Base-by-base conservation (phyloP, 2,329 filamentous ascomycete genomes). In the Magnaporthales sp. region DNA sequence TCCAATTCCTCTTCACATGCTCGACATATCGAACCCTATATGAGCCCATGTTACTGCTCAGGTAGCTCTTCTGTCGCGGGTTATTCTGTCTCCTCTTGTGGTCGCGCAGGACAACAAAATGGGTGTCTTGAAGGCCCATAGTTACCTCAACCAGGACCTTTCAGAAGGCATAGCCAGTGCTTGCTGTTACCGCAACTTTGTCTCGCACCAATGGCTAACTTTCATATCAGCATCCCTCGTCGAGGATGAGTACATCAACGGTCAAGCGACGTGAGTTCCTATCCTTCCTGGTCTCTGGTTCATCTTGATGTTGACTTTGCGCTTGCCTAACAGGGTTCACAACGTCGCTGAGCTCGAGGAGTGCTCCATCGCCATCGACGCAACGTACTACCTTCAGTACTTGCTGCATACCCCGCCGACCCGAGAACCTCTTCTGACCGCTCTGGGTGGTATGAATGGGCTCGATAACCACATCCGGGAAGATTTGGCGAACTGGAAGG, bases 341-440 rank as follows among this genome's bases (percentile, higher is more conserved):
- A 82, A 88, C 68, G 78, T 96, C 71, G 83, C 88, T 68, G 86
- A 91, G 69, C 83, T 97, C 72, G 87, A 90, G 74, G 89, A 89
- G 75, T 87, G 87, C 68, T 85, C 89, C 66, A 85, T 97, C 72
- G 93, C 89, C 70, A 88, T 98, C 73, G 93, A 97, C 81, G 95
- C 94, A 67, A 90, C 91, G 66, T 91, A 96, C 78, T 98, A 95
- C 77, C 86, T 99, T 70, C 85, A 90, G 76, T 87, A 89, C 68
- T 86, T 96, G 70, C 87, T 97, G 73, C 87, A 90, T 74, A 86
- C 84, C 67, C 77, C 84, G 60, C 85, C 87, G 30, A 89, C 86
- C 62, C 90, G 91, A 74, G 95, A 99, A 77, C 93, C 94, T 58
- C 88, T 99, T 38, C 85, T 98, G 38, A 88, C 93, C 66, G 95